Evolutionary conservation across 2,329 filamentous ascomycete genomes (phyloP).

Genomic region (Monilinia laxa): DNA sequence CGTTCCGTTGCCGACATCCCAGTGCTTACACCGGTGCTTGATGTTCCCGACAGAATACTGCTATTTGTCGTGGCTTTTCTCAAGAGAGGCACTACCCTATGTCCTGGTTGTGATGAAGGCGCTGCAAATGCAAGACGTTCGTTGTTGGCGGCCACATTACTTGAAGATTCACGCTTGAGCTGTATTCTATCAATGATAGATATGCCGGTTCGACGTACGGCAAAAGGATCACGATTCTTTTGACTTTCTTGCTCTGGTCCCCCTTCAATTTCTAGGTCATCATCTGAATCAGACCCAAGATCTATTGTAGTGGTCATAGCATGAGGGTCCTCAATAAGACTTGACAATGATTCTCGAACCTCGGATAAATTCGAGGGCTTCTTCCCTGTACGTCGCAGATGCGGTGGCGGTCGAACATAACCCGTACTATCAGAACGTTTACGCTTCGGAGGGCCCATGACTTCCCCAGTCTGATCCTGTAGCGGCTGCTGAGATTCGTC

Average conservation of each 20-base stretch:
- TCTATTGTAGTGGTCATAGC: constrained; percentile 47
- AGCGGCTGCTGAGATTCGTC: constrained; percentile 43
- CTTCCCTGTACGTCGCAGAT: constrained; percentile 60
- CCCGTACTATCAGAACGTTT: constrained; percentile 44
- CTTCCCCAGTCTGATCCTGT: constrained; percentile 51
- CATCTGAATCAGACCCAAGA: constrained; percentile 54
- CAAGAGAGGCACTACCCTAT: constrained; percentile 70
- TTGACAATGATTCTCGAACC: constrained; percentile 79
- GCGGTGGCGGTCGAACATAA: constrained; percentile 55
- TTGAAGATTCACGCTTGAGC: constrained; percentile 58
- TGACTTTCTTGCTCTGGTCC: constrained; percentile 46
- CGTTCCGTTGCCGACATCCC: constrained; percentile 36
- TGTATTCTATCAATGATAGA: constrained; percentile 71
- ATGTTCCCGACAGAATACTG: constrained; percentile 40
- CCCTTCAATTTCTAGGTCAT: constrained; percentile 52
- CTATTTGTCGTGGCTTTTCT: constrained; percentile 70
- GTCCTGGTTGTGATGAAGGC: constrained; percentile 45
- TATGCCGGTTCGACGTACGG: constrained; percentile 43
- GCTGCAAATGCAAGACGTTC: constrained; percentile 58
- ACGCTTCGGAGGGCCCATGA: constrained; percentile 41
- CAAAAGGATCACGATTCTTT: constrained; percentile 40
- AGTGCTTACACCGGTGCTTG: constrained; percentile 39
- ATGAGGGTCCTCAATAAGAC: constrained; percentile 72
- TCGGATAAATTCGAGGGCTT: constrained; percentile 76
- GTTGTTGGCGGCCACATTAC: constrained; percentile 37